phyloP scores from a whole-genome alignment of 2,329 filamentous ascomycete species.

The Fusarium guadeloupense region DNA sequence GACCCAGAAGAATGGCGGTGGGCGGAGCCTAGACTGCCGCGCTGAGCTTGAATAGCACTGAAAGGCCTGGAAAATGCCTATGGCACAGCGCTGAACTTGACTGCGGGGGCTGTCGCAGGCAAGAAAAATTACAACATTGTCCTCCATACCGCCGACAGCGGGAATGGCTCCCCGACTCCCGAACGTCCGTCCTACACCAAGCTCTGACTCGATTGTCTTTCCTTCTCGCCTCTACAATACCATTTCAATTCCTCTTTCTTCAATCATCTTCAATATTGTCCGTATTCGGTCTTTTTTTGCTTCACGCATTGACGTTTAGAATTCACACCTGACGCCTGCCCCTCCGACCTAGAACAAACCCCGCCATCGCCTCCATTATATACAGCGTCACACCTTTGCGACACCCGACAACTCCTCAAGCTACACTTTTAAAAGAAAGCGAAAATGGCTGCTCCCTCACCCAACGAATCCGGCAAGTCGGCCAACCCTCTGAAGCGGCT shows the following conservation, averaged over 20 bases:
- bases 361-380: slow-evolving; percentile 1
- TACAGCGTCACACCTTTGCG: background rate
- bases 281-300: background rate
- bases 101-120: slow-evolving; percentile 27
- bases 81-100: slow-evolving; percentile 4
- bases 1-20: slow-evolving; percentile 40
- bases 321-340: background rate
- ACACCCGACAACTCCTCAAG: background rate
- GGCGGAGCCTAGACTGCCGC: slow-evolving; percentile 17
- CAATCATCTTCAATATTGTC: slow-evolving; percentile 6
- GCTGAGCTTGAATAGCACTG: slow-evolving; percentile 17
- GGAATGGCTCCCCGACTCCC: slow-evolving; percentile 44
- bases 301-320: background rate
- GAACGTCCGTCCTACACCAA: slow-evolving; percentile 23
- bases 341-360: background rate
- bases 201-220: slow-evolving; percentile 23
- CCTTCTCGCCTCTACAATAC: slow-evolving; percentile 6
- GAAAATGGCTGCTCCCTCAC: slow-evolving; percentile 39
- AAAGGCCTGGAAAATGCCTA: slow-evolving; percentile 13
- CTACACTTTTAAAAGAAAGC: background rate
- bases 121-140: slow-evolving; percentile 17
- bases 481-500: slow-evolving; percentile 64
- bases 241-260: slow-evolving; percentile 21
- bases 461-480: slow-evolving; percentile 46
- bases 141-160: slow-evolving; percentile 41